Percentiles rank a stretch among this genome's conserved stretches.
Evolutionary conservation across 2,329 filamentous ascomycete genomes (phyloP).

Genomic region (Sphaerostilbella broomeana): DNA sequence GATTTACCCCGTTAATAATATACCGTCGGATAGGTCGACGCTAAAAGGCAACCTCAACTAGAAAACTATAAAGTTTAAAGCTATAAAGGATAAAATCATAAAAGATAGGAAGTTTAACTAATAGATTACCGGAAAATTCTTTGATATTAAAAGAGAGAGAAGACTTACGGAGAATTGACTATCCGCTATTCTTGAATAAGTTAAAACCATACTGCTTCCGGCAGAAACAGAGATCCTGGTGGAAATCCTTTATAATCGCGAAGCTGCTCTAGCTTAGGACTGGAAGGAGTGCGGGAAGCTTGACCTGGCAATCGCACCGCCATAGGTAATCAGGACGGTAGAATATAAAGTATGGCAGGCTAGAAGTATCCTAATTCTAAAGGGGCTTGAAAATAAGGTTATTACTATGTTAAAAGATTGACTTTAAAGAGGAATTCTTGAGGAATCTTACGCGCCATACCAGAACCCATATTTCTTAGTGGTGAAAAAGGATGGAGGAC

Average conservation of each 20-base stretch:
- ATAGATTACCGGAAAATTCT: neutral
- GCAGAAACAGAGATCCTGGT: too few species aligned
- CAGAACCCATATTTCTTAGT: neutral
- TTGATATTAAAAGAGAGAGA: neutral
- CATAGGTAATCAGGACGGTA: neutral
- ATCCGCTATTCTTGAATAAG: neutral
- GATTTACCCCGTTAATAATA: neutral
- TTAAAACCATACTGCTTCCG: neutral
- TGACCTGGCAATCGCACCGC: neutral
- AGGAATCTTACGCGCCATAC: neutral
- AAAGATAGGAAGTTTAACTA: neutral
- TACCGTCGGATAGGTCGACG: neutral
- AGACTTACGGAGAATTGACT: neutral
- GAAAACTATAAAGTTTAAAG: neutral
- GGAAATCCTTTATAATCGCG: neutral
- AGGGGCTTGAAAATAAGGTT: neutral
- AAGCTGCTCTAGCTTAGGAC: neutral
- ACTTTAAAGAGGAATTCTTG: neutral
- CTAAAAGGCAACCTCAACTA: neutral
- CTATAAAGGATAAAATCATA: neutral
- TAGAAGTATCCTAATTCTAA: neutral
- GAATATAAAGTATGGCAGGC: neutral
- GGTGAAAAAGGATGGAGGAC: neutral
- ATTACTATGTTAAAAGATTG: neutral
- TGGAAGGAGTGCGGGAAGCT: neutral